Evolutionary conservation across 768 basidiomycete species (phyloP), one percentile per base, ranked within the genome.

Genomic region (Chalciporus pseudorubinellus): DNA sequence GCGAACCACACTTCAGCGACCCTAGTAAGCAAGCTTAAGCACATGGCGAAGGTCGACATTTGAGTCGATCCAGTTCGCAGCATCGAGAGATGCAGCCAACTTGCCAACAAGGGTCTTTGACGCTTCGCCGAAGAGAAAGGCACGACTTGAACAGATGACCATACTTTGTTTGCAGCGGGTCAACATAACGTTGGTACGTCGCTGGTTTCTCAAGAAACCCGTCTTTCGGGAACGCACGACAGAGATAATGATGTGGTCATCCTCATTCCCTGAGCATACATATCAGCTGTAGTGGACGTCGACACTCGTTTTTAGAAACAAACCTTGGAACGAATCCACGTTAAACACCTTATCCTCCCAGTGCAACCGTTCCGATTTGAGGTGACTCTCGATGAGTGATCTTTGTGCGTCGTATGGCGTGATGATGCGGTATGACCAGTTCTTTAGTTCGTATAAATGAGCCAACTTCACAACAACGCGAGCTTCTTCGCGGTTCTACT

Each of bases 101-200:
- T 58, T 55, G 24, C 66, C 66, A 10, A 69, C 55, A 2, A 68
- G 52, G 11, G 67, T 69, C 28, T 12, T 0, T 14, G 57, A 56
- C 2, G 57, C 67, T 12, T 20, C 10, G 2, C 50, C 57, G 14
- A 20, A 51, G 13, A 70, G 57, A 39, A 64, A 70, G 9, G 47
- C 20, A 6, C 72, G 71, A 53, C 69, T 85, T 8, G 84, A 75
- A 46, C 85, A 72, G 61, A 93, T 82, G 58, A 83, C 81, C 87
- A 92, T 92, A 31, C 81, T 82, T 43, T 67, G 64, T 64, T 84
- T 85, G 72, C 84, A 90, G 19, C 89, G 79, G 28, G 85, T 87
- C 28, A 92, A 75, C 89, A 92, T 89, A 39, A 92, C 90, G 78
- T 92, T 92, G 42, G 84, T 87, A 6, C 90, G 77, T 10, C 84